Base-by-base conservation (phyloP, 352 stramenopile species). In the Globisporangium nunn region DNA sequence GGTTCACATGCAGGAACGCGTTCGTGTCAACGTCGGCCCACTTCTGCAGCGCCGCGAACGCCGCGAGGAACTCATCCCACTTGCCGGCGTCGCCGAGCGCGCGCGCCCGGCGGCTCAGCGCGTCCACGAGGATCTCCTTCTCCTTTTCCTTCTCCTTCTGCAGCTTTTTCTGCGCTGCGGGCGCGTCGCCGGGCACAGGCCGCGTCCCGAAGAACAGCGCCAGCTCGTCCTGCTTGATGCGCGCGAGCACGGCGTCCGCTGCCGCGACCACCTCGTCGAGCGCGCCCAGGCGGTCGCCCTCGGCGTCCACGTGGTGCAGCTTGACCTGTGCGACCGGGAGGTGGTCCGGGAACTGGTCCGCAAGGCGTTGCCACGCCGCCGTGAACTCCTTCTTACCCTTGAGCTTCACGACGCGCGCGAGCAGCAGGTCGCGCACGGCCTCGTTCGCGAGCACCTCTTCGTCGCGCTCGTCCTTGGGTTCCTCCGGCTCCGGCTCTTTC, bases 151-250 rank as follows among this genome's bases (percentile, higher is more conserved):
- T 88, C 44, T 87, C 73, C 70, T 94, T 88, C 48, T 81, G 74
- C 41, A 83, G 46, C 63, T 91, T 87, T 62, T 88, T 88, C 55
- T 85, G 66, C 10, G 50, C 63, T 31, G 77, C 66, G 50, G 68
- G 67, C 39, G 74, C 56, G 45, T 88, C 78, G 15, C 70, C 71
- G 35, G 77, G 63, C 29, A 87, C 76, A 4, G 61, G 63, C 14
- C 83, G 78, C 39, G 78, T 87, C 15, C 84, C 84, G 53, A 89
- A 94, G 70, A 84, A 90, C 23, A 75, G 58, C 23, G 84, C 84
- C 51, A 94, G 59, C 12, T 81, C 78, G 43, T 88, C 66, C 49
- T 87, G 63, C 29, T 85, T 69, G 54, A 92, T 89, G 30, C 75
- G 60, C 6, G 50, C 56, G 0, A 94, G 63, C 56, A 91, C 75